phyloP scores from a whole-genome alignment of 805 yeast species.

The Lipomyces orientalis region DNA sequence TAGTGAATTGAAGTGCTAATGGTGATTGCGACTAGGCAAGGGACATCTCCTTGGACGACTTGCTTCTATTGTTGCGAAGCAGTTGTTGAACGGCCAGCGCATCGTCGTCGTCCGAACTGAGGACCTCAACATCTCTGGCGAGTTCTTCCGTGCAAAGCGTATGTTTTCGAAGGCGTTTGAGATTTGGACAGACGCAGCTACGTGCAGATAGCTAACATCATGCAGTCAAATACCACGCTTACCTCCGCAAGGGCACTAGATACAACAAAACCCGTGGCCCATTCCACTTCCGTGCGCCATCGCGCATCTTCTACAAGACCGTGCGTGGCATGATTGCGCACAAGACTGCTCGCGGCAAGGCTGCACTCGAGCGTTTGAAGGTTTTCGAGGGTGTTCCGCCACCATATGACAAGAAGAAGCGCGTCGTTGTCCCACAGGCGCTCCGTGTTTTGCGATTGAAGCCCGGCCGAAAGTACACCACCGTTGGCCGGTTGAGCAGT shows the following conservation, averaged over 20 bases:
- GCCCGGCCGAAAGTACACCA: constrained; percentile 99
- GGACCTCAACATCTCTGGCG: constrained; percentile 98
- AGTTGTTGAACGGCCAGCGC: constrained; percentile 97
- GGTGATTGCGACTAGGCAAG: constrained; percentile 52
- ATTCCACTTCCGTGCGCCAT: constrained; percentile 99
- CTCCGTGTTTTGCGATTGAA: constrained; percentile 98
- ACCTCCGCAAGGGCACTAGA: constrained; percentile 99
- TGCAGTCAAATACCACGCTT: constrained; percentile 93
- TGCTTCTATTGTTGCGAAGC: constrained; percentile 98
- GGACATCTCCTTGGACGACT: constrained; percentile 99
- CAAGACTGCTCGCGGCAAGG: constrained; percentile 99
- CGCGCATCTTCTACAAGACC: constrained; percentile 99
- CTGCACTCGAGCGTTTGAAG: constrained; percentile 99
- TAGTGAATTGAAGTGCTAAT: background rate
- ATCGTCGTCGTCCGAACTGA: constrained; percentile 96
- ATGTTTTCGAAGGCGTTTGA: constrained; percentile 15
- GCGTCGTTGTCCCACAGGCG: constrained; percentile 99
- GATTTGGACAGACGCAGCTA: background rate
- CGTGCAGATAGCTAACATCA: constrained; percentile 9
- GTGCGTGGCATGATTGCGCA: constrained; percentile 99
- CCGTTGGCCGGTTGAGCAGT: constrained; percentile 93
- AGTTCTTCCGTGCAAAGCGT: constrained; percentile 98
- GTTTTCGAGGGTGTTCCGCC: constrained; percentile 99
- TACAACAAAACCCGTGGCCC: constrained; percentile 99
- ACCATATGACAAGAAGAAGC: constrained; percentile 99